These are phyloP conservation scores for Ascocoryne sarcoides DNA, from an alignment of 2,329 filamentous ascomycete genomes.

Conservation along the genomic window DNA sequence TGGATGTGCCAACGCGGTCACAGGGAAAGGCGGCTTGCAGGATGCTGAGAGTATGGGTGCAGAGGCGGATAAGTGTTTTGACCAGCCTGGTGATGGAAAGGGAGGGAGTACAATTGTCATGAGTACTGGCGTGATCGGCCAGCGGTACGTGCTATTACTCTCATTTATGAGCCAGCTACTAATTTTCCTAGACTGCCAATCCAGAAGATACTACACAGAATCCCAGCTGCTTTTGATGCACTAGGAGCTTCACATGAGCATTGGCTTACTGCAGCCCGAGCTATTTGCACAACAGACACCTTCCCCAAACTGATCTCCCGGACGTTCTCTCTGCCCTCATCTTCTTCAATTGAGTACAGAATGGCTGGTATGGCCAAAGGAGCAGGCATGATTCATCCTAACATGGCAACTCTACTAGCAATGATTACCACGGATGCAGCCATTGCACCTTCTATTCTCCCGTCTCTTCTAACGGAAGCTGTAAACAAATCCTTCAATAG, in stretches of 20 bases:
- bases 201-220: constrained; percentile 74
- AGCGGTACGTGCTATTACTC: constrained; percentile 46
- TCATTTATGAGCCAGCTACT: constrained; percentile 4
- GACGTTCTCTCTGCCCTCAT: constrained; percentile 76
- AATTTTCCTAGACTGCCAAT: constrained; percentile 62
- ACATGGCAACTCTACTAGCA: constrained; percentile 93
- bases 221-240: constrained; percentile 65
- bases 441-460: constrained; percentile 58
- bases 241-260: constrained; percentile 70
- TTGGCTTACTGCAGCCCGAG: constrained; percentile 79
- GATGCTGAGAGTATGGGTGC: constrained; percentile 80
- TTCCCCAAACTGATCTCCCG: constrained; percentile 91
- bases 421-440: constrained; percentile 89
- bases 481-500: constrained; percentile 87
- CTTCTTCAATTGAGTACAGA: constrained; percentile 64
- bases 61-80: constrained; percentile 61
- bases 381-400: constrained; percentile 97
- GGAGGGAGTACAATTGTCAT: constrained; percentile 75
- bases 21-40: constrained; percentile 78
- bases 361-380: constrained; percentile 96
- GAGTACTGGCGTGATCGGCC: constrained; percentile 97
- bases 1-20: constrained; percentile 95
- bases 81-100: constrained; percentile 34
- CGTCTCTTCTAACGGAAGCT: constrained; percentile 61
- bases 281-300: constrained; percentile 97